These are phyloP conservation scores for Neofusicoccum cordaticola DNA, from an alignment of 2,329 filamentous ascomycete genomes.

Conservation along the genomic window DNA sequence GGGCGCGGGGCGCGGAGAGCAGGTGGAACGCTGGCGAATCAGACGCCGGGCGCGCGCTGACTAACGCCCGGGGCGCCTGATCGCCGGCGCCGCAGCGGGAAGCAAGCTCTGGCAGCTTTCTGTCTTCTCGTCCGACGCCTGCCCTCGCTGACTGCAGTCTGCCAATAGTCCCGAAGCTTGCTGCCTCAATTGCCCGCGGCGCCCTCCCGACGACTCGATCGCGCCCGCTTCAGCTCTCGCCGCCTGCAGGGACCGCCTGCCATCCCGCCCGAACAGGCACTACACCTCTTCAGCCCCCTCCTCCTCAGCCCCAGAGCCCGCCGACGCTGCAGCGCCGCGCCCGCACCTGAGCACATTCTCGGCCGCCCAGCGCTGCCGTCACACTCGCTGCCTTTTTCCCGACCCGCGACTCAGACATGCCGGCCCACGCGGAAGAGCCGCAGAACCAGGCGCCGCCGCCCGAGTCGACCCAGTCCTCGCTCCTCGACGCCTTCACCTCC, in stretches of 20 bases:
- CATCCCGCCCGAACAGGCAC: not conserved
- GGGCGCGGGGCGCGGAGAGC: not conserved
- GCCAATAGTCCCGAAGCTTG: not conserved
- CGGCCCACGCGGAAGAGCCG: constrained; percentile 5
- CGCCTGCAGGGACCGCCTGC: constrained; percentile 1
- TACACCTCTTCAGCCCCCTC: not conserved
- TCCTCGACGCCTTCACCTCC: constrained; percentile 33
- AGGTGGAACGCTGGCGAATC: not conserved
- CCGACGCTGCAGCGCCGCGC: not conserved
- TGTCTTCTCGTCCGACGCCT: constrained; percentile 9
- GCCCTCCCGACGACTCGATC: not conserved
- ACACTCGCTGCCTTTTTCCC: not conserved
- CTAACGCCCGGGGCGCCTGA: constrained; percentile 2
- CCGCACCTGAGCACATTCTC: not conserved
- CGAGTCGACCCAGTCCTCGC: constrained; percentile 20
- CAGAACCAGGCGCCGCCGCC: constrained; percentile 16
- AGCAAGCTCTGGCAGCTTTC: not conserved
- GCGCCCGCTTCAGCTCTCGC: not conserved
- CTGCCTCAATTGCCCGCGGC: not conserved
- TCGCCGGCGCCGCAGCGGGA: not conserved
- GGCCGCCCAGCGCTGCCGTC: not conserved
- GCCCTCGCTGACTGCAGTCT: constrained; percentile 8
- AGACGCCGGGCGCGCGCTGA: not conserved
- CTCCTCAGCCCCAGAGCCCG: not conserved
- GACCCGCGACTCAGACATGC: constrained; percentile 2